Conservation (phyloP, 2,329 filamentous ascomycete species). For the Alternaria solani region DNA sequence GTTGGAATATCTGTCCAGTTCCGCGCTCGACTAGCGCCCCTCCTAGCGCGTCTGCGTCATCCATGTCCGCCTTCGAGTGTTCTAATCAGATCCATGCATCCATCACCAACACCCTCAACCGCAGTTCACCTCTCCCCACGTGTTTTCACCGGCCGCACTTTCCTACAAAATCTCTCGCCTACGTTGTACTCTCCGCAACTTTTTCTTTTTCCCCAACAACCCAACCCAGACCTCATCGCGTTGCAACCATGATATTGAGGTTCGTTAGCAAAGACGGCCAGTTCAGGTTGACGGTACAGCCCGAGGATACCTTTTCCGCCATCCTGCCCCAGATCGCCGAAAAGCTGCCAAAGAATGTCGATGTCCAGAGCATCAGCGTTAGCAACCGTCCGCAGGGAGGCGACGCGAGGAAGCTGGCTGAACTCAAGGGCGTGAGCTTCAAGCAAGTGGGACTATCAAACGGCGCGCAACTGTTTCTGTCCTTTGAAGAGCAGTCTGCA, state of each 20-base stretch:
- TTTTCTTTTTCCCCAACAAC: neutral
- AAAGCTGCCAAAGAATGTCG: slow-evolving; percentile 65
- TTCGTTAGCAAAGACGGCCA: slow-evolving; percentile 68
- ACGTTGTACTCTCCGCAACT: neutral
- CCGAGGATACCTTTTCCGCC: slow-evolving; percentile 73
- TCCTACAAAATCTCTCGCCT: slow-evolving; percentile 4
- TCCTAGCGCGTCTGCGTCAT: slow-evolving; percentile 16
- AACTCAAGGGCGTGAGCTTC: slow-evolving; percentile 64
- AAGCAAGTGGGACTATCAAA: slow-evolving; percentile 70
- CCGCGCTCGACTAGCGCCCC: slow-evolving; percentile 21
- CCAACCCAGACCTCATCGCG: neutral
- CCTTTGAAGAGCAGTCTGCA: slow-evolving; percentile 70
- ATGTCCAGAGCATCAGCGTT: slow-evolving; percentile 64
- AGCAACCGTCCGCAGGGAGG: slow-evolving; percentile 69
- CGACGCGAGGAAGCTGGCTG: slow-evolving; percentile 62
- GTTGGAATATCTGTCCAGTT: slow-evolving; percentile 38
- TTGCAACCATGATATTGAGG: slow-evolving; percentile 71
- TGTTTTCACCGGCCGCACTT: neutral
- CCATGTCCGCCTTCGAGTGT: slow-evolving; percentile 4
- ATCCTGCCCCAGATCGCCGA: slow-evolving; percentile 65
- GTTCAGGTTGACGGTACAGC: slow-evolving; percentile 81
- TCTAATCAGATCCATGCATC: slow-evolving; percentile 1
- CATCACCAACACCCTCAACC: slow-evolving; percentile 20
- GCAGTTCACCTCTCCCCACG: slow-evolving; percentile 14
- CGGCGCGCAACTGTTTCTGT: slow-evolving; percentile 89